These are phyloP conservation scores for Achlya hypogyna DNA, from an alignment of 352 stramenopile species.

Conservation along the genomic window DNA sequence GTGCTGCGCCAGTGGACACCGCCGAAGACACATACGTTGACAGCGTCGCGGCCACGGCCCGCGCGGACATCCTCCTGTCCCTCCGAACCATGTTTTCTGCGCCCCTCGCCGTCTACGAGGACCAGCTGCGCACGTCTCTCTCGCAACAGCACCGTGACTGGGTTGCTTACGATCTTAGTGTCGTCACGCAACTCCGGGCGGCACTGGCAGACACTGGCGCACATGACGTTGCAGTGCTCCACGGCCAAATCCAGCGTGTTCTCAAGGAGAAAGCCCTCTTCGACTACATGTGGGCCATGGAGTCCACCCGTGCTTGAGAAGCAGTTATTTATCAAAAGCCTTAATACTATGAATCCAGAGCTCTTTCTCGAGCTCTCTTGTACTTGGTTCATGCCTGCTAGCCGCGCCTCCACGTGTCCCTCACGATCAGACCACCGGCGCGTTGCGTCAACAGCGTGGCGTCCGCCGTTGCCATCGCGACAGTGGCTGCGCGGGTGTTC, in stretches of 20 bases:
- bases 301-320: background rate
- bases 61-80: conserved; percentile 1
- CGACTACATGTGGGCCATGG: conserved; percentile 19
- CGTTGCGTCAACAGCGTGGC: no score
- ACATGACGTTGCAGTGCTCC: background rate
- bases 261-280: conserved; percentile 17
- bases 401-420: no score
- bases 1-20: background rate
- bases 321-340: conserved; percentile 10
- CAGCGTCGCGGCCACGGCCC: background rate
- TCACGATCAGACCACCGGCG: no score
- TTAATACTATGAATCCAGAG: no score
- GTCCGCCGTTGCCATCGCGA: no score
- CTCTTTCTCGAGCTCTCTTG: no score
- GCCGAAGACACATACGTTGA: conserved; percentile 7
- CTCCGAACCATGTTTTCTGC: conserved; percentile 3
- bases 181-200: background rate
- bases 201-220: background rate
- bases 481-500: no score
- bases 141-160: conserved; percentile 4
- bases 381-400: no score
- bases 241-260: conserved; percentile 1
- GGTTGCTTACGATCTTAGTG: conserved; percentile 12
- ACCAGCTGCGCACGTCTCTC: conserved; percentile 1
- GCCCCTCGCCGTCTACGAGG: background rate